phyloP scores from a whole-genome alignment of 371 early-diverging fungal genomes.

The Mortierella sp. region DNA sequence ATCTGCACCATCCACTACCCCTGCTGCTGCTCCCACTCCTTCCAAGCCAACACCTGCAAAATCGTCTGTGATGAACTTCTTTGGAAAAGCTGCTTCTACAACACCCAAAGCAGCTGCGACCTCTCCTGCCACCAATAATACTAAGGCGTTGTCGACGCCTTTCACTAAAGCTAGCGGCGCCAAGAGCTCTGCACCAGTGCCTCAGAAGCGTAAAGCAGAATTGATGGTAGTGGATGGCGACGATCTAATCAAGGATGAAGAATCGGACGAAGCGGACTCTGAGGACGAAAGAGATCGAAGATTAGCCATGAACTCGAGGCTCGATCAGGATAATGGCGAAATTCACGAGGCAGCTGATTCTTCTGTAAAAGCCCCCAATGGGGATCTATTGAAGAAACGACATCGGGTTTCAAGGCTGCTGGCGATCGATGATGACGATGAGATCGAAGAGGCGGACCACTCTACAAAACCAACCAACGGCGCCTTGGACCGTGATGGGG shows the following conservation, averaged over 20 bases:
- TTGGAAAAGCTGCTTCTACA: conserved; percentile 33
- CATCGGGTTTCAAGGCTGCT: conserved; percentile 29
- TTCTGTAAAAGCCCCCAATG: conserved; percentile 2
- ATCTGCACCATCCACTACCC: neutral
- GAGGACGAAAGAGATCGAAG: conserved; percentile 52
- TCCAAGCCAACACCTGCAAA: conserved; percentile 11
- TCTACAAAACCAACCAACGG: neutral
- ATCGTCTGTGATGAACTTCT: conserved; percentile 40
- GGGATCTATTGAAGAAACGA: conserved; percentile 22
- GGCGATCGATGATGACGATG: conserved; percentile 46
- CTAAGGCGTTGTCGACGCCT: conserved; percentile 11
- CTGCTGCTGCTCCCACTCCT: neutral
- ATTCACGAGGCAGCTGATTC: conserved; percentile 1
- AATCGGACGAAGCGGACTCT: conserved; percentile 35
- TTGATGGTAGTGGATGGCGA: conserved; percentile 15
- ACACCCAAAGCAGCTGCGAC: conserved; percentile 13
- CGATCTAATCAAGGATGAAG: conserved; percentile 11
- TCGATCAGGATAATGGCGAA: conserved; percentile 38
- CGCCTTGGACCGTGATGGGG: conserved; percentile 14
- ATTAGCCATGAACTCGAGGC: conserved; percentile 32
- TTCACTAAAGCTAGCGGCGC: conserved; percentile 13
- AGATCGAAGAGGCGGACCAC: conserved; percentile 12
- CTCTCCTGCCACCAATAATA: conserved; percentile 4
- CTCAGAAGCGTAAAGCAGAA: conserved; percentile 44
- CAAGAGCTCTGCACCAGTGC: neutral